Evolutionary conservation across 192 early-diverging fungal species (phyloP), one percentile per base, ranked within the genome.

Genomic region (Podila horticola): DNA sequence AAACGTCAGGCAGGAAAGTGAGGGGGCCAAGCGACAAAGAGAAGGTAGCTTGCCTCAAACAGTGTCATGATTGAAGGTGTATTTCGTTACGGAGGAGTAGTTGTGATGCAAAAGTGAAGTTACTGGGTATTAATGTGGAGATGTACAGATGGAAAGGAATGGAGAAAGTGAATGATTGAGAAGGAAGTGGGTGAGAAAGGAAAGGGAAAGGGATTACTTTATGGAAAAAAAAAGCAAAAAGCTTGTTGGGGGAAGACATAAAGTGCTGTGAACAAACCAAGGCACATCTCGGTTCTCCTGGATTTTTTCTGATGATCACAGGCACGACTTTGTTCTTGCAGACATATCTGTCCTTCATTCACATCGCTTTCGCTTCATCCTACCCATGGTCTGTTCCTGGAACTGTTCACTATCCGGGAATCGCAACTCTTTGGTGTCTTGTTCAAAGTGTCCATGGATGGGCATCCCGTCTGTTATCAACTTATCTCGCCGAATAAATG

Each of bases 31-130:
- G 41, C 41, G 8, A 45, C 38, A 41, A 0, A 41, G 12, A 41
- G 9, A 41, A 41, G 12, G 13, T 20, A 29, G 58, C 70, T 67
- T 79, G 71, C 76, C 76, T 79, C 76, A 34, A 72, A 72, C 51
- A 72, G 61, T 1, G 76, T 79, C 76, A 79, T 79, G 51, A 50
- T 30, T 22, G 31, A 48, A 45, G 38, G 9, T 24, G 26, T 20
- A 2, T 11, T 30, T 55, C 8, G 49, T 20, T 10, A 33, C 20
- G 64, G 58, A 57, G 9, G 34, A 19, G 29, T 5, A 45, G 51
- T 5, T 29, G n/a, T 45, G 65, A 30, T 28, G 20, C 15, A 33
- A 50, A 19, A 50, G 48, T 2, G 15, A 41, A 26, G 8, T 19
- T 2, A 34, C 30, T 48, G 62, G 20, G 28, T 31, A 50, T 55